Evolutionary conservation across 257 asterid species (phyloP), one percentile per base, ranked within the genome.

Genomic region (Scutellaria barbata): DNA sequence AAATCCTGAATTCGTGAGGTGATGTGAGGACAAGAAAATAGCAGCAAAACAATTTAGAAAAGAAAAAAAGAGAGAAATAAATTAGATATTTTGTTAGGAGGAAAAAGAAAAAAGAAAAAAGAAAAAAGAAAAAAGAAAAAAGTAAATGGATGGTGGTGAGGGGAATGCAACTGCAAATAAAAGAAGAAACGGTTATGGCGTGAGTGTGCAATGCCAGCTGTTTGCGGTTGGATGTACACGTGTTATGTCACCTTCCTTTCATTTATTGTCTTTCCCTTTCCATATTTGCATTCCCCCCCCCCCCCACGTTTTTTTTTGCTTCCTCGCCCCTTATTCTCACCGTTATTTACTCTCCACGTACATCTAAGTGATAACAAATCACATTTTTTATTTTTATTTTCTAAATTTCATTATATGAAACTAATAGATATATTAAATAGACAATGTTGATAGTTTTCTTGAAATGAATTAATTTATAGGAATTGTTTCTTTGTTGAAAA

Each of bases 121-220:
- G 1, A n/a, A 3, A 35, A 39, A 60, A n/a, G 10, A 37, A 6
- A 61, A 9, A 8, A 2, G 9, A 58, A 58, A 5, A 1, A 11
- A 57, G 11, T 5, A 5, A 5, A 30, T 2, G 16, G 45, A 17
- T 62, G 17, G 54, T 63, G 54, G 40, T 42, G 60, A 72, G 39
- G 65, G 39, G 11, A 42, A 63, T 71, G 62, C 76, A 71, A 60
- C 69, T 59, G 62, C 69, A 35, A 46, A 71, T 47, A 39, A 51
- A 6, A 50, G 50, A 37, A 6, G 56, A 52, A 73, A 65, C 73
- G 73, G 73, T 65, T 64, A 73, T 54, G 72, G 73, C 60, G 66
- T 64, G 77, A 73, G 72, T 69, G 43, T 30, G 67, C 77, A 54
- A 0, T 73, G 72, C 72, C 77, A 65, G 73, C 77, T 73, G 67